Base-by-base conservation (phyloP, 192 early-diverging fungal genomes). In the Linnemannia hyalina region DNA sequence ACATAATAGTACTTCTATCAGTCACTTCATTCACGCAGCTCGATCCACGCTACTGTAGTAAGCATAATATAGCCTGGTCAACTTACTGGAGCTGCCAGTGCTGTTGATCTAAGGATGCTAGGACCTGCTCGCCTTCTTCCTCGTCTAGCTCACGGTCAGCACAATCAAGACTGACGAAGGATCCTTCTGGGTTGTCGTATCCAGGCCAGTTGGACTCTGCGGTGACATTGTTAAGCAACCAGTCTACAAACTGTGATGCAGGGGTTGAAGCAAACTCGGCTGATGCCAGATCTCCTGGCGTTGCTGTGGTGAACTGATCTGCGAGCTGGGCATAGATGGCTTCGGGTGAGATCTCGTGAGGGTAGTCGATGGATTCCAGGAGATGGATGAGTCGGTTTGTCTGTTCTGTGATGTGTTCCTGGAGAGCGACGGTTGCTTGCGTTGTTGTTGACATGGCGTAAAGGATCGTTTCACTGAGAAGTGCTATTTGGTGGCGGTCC, bases 191-290 rank as follows among this genome's bases (percentile, higher is more conserved):
- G 29, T 60, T 42, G 22, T 71, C 23, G 22, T 65, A 86, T 69
- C n/a, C 72, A 18, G 79, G 84, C 84, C 79, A 86, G 41, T 81
- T 86, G 40, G 75, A 78, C 16, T 78, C 75, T 40, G 84, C 84
- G 35, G 78, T 54, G 35, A 86, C 71, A 36, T 78, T 86, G 5
- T 86, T 63, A 47, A 80, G 23, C 23, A 86, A 42, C 84, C 84
- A 86, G 8, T 81, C 69, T 3, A 86, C 35, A 29, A 86, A 86
- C 22, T 68, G 18, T 42, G 72, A 36, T 42, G 36, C 52, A 3
- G 82, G 47, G 10, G 46, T 70, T 11, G 70, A 46, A 40, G 41
- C 10, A 73, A 76, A 65, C 20, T 20, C 54, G 18, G 10, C 4
- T 20, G 63, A 10, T 38, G 65, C 44, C 38, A 70, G 69, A 65